Percentiles rank a stretch among this genome's conserved stretches.
These are phyloP conservation scores for Mucuna pruriens DNA, from an alignment of 306 rosid species.

Conservation along the genomic window DNA sequence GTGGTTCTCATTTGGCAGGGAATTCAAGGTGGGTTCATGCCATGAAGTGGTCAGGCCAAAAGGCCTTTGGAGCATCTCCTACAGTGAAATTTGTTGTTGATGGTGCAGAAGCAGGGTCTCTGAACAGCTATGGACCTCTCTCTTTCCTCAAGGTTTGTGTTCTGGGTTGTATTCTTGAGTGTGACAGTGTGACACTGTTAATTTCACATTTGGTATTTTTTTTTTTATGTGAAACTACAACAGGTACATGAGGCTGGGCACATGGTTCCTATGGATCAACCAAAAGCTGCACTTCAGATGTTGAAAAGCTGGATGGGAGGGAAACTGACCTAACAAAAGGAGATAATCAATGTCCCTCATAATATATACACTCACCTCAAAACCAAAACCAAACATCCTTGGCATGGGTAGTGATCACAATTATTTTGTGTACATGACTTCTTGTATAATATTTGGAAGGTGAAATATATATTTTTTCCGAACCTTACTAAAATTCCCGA, in stretches of 20 bases:
- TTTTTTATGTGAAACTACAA: not conserved
- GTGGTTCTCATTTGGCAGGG: conserved; percentile 52
- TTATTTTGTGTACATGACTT: not conserved
- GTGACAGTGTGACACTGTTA: not conserved
- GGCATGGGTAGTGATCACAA: not conserved
- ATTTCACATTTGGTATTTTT: not conserved
- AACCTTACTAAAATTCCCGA: not conserved
- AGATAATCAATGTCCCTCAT: conserved; percentile 36
- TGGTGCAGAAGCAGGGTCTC: conserved; percentile 66
- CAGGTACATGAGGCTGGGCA: conserved; percentile 81
- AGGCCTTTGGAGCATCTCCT: conserved; percentile 51
- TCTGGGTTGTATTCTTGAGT: not conserved
- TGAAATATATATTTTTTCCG: not conserved
- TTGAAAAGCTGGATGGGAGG: conserved; percentile 74
- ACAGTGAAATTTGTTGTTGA: conserved; percentile 58
- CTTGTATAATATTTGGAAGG: conserved; percentile 19
- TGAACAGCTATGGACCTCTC: conserved; percentile 74
- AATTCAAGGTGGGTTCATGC: conserved; percentile 86
- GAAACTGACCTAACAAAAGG: conserved; percentile 27
- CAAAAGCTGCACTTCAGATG: conserved; percentile 83
- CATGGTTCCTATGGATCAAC: conserved; percentile 98
- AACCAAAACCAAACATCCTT: not conserved
- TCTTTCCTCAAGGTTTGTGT: conserved; percentile 74
- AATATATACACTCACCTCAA: conserved; percentile 14
- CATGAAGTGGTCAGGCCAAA: conserved; percentile 87